phyloP scores from a whole-genome alignment of 148 eudicot species.

The Amaranthus cruentus region DNA sequence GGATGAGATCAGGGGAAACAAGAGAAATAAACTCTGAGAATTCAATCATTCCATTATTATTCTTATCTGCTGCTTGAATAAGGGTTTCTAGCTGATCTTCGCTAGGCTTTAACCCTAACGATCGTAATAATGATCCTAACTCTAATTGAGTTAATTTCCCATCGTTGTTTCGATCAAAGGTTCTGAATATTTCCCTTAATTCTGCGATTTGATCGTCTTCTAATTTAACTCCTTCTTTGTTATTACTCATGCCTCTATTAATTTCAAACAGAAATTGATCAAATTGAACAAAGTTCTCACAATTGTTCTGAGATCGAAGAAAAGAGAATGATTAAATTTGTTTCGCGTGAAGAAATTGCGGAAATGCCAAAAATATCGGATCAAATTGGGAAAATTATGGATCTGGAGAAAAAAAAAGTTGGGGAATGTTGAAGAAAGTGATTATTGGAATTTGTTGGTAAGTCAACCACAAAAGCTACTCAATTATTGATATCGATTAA shows the following conservation, averaged over 20 bases:
- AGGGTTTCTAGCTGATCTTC: slow-evolving; percentile 39
- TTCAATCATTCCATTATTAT: slow-evolving; percentile 45
- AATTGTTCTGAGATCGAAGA: background rate
- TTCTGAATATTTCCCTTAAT: slow-evolving; percentile 40
- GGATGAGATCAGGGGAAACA: slow-evolving; percentile 43
- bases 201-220: slow-evolving; percentile 47
- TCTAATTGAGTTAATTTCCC: slow-evolving; percentile 44
- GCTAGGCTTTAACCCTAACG: slow-evolving; percentile 39
- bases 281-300: background rate
- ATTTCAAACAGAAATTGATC: background rate
- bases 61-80: slow-evolving; percentile 43
- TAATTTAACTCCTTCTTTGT: slow-evolving; percentile 31
- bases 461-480: slow-evolving; percentile 25
- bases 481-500: slow-evolving; percentile 3
- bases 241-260: slow-evolving; percentile 25
- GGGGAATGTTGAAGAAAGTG: background rate
- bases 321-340: background rate
- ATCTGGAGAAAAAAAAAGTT: background rate
- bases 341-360: background rate
- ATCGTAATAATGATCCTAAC: slow-evolving; percentile 38
- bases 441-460: slow-evolving; percentile 18
- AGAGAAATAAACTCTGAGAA: slow-evolving; percentile 46
- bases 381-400: background rate
- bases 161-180: slow-evolving; percentile 42
- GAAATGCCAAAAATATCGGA: slow-evolving; percentile 11